Conservation (phyloP, 108 stramenopile genomes). For the Discostella pseudostelligera region DNA sequence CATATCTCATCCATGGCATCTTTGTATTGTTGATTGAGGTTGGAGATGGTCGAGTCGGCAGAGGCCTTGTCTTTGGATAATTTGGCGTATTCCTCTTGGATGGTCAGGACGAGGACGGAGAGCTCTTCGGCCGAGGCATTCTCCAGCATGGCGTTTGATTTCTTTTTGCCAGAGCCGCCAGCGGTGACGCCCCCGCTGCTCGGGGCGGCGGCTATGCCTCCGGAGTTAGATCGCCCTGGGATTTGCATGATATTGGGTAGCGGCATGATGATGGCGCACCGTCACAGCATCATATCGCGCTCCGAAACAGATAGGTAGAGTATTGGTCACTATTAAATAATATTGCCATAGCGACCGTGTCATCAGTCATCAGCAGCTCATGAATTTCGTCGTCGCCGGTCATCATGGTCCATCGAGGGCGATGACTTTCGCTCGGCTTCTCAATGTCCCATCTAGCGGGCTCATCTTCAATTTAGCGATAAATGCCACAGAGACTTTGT, state of each 20-base stretch:
- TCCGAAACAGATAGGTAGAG: no score
- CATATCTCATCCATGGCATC: constrained; percentile 47
- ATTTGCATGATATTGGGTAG: not conserved
- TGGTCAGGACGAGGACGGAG: constrained; percentile 48
- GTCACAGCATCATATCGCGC: no score
- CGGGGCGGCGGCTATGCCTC: constrained; percentile 6
- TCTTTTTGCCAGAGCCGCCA: constrained; percentile 11
- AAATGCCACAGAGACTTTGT: no score
- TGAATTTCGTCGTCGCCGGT: no score
- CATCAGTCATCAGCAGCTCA: no score
- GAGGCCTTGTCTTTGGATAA: constrained; percentile 41
- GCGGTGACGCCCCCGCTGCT: not conserved
- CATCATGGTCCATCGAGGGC: no score
- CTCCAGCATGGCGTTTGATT: constrained; percentile 30
- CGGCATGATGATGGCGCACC: not conserved
- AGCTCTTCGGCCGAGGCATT: constrained; percentile 46
- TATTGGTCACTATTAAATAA: no score
- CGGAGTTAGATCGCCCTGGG: constrained; percentile 3
- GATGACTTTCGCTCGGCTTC: no score
- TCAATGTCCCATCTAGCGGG: no score
- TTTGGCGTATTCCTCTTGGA: constrained; percentile 49
- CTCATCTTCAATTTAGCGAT: no score
- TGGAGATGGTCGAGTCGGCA: constrained; percentile 32
- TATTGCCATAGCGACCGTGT: no score
- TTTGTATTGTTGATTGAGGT: constrained; percentile 34